Percentiles rank a stretch among this genome's conserved stretches.
phyloP scores from a whole-genome alignment of 2,329 filamentous ascomycete species.

The Monosporascus sp. region DNA sequence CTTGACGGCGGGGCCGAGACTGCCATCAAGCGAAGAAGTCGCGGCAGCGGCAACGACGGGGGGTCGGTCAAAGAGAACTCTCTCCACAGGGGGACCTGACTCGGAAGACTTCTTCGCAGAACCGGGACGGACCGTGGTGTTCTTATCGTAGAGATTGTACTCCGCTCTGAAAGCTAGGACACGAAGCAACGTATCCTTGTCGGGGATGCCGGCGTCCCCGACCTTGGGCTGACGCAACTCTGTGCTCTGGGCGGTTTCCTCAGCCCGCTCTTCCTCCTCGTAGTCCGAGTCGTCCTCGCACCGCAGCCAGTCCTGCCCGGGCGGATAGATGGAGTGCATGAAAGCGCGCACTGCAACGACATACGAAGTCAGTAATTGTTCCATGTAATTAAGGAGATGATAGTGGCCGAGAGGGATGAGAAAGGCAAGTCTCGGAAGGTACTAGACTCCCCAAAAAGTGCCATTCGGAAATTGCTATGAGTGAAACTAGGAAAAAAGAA shows the following conservation, averaged over 20 bases:
- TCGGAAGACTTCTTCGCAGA: background rate
- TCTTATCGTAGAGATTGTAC: background rate
- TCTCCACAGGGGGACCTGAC: too few species aligned
- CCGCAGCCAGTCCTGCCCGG: background rate
- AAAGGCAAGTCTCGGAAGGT: too few species aligned
- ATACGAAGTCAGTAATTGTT: too few species aligned
- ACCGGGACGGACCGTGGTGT: background rate
- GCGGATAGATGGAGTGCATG: background rate
- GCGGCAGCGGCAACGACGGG: too few species aligned
- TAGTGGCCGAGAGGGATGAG: too few species aligned
- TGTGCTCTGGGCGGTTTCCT: background rate
- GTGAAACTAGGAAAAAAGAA: too few species aligned
- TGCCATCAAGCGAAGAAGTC: too few species aligned
- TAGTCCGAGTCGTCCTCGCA: background rate
- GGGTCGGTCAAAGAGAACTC: too few species aligned
- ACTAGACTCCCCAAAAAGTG: too few species aligned
- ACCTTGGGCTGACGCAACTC: background rate
- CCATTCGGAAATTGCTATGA: too few species aligned
- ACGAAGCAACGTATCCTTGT: background rate
- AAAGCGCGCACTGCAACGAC: background rate
- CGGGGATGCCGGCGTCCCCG: background rate
- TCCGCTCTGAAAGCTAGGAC: background rate
- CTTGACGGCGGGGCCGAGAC: too few species aligned
- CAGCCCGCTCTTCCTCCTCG: background rate
- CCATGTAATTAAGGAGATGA: too few species aligned